Conservation (phyloP, 2,329 filamentous ascomycete genomes). For the Exutisphaerella laricina region DNA sequence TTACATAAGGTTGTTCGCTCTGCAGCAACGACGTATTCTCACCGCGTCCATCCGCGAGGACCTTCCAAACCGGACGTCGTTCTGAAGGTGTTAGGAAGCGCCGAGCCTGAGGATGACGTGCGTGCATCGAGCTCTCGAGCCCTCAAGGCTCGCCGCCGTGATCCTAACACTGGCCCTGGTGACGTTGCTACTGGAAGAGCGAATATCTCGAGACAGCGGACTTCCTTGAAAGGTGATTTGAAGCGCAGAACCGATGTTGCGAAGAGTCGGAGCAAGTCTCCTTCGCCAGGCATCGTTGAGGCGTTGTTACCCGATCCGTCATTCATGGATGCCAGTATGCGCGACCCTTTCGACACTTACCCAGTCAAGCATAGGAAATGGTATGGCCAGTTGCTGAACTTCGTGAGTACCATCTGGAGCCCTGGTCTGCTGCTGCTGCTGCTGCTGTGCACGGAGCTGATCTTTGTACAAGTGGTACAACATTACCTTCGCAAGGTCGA, state of each 20-base stretch:
- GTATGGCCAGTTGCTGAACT: conserved; percentile 21
- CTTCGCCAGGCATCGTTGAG: conserved; percentile 13
- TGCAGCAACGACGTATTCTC: conserved; percentile 18
- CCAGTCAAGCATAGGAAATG: conserved; percentile 20
- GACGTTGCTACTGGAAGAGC: too few relatives aligned
- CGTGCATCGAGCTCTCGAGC: too few relatives aligned
- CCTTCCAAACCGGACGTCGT: conserved; percentile 11
- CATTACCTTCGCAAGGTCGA: conserved; percentile 12
- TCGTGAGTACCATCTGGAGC: not conserved
- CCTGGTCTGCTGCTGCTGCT: not conserved
- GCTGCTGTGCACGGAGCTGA: too few relatives aligned
- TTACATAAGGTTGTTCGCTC: conserved; percentile 17
- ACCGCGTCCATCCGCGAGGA: conserved; percentile 18
- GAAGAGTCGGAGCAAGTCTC: conserved; percentile 7
- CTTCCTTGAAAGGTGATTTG: too few relatives aligned
- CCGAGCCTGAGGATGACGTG: not conserved
- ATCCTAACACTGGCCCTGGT: not conserved
- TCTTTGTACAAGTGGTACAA: conserved; percentile 14
- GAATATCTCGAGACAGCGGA: too few relatives aligned
- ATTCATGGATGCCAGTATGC: conserved; percentile 17
- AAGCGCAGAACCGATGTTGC: not conserved
- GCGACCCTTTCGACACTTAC: conserved; percentile 22
- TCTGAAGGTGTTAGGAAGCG: conserved; percentile 7
- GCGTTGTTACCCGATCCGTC: conserved; percentile 11
- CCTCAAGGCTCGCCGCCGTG: too few relatives aligned